phyloP scores from a whole-genome alignment of 352 stramenopile genomes.

The Phytopythium aichiense region DNA sequence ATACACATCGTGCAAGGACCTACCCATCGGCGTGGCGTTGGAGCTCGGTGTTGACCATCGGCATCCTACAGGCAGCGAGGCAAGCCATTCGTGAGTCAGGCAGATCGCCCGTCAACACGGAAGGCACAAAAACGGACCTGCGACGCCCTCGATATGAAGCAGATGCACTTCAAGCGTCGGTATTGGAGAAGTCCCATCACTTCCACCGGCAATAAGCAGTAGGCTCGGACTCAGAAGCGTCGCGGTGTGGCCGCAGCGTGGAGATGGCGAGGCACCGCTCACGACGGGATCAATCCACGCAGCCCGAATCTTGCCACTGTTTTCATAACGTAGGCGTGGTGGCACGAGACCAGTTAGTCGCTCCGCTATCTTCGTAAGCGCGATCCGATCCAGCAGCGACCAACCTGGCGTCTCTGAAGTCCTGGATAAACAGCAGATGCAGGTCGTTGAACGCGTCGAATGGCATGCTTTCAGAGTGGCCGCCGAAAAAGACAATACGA shows the following conservation, averaged over 20 bases:
- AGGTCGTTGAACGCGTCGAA: conserved; percentile 71
- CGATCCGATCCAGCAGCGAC: background rate
- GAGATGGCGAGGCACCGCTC: conserved; percentile 30
- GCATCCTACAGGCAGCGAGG: conserved; percentile 22
- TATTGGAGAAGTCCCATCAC: conserved; percentile 54
- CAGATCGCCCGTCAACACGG: background rate
- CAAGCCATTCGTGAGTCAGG: background rate
- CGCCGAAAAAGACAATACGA: conserved; percentile 61
- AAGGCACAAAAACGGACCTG: conserved; percentile 14
- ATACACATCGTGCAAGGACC: conserved; percentile 54
- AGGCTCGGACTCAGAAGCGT: conserved; percentile 37
- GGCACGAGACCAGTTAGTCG: background rate
- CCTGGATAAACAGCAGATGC: conserved; percentile 38
- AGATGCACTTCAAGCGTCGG: conserved; percentile 34
- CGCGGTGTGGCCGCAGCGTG: conserved; percentile 41
- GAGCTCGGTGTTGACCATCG: conserved; percentile 49
- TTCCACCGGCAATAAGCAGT: conserved; percentile 57
- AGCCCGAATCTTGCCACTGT: conserved; percentile 20
- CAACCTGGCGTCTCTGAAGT: conserved; percentile 6
- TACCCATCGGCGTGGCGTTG: conserved; percentile 24
- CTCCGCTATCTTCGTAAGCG: background rate
- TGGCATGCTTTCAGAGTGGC: conserved; percentile 59
- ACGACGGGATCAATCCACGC: conserved; percentile 33
- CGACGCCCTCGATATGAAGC: conserved; percentile 33
- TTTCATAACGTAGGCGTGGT: background rate